These are phyloP conservation scores for Corymbia maculata DNA, from an alignment of 345 rosid species.

Conservation along the genomic window DNA sequence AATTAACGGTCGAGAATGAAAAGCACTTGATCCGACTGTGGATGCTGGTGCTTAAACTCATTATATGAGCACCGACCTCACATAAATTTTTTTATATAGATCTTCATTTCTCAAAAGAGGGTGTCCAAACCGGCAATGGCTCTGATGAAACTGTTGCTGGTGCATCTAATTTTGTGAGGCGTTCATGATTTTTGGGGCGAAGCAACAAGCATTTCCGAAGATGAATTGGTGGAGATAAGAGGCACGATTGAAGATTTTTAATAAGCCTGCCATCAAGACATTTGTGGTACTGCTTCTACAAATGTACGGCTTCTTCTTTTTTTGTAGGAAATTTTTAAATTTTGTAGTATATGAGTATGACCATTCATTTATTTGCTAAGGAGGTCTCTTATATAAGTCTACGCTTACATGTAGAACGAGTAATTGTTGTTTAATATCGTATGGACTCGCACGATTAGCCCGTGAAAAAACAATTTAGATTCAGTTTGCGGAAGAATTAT, in stretches of 20 bases:
- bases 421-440: too few relatives aligned
- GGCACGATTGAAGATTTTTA: not conserved
- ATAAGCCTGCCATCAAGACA: not conserved
- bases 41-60: not conserved
- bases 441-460: too few relatives aligned
- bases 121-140: not conserved
- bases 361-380: not conserved
- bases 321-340: too few relatives aligned
- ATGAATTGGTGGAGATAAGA: not conserved
- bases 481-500: too few relatives aligned
- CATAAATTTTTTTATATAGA: not conserved
- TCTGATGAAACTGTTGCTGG: not conserved
- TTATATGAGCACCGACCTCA: not conserved
- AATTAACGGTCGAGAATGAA: too few relatives aligned
- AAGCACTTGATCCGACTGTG: not conserved
- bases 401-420: too few relatives aligned
- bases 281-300: not conserved
- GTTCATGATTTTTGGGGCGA: not conserved
- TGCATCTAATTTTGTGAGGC: not conserved
- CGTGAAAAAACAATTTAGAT: too few relatives aligned
- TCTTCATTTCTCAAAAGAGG: not conserved
- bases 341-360: too few relatives aligned
- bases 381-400: too few relatives aligned
- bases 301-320: too few relatives aligned
- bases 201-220: not conserved